Evolutionary conservation across 331 rosid species (phyloP).

Genomic region (Dryas integrifolia): DNA sequence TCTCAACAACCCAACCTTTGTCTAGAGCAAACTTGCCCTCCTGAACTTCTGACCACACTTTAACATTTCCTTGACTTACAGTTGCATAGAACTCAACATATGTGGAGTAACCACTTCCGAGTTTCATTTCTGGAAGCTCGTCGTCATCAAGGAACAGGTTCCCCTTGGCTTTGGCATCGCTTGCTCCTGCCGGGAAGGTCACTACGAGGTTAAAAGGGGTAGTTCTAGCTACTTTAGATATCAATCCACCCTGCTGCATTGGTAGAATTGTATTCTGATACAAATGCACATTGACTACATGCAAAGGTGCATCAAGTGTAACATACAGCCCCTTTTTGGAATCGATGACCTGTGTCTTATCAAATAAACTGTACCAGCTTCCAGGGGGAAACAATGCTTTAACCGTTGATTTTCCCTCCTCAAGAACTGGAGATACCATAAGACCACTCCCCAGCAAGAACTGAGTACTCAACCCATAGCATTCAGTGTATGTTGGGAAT

Average conservation of each 20-base stretch:
- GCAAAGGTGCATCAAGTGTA: slow-evolving; percentile 71
- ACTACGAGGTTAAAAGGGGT: slow-evolving; percentile 70
- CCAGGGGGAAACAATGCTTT: slow-evolving; percentile 85
- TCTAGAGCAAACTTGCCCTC: slow-evolving; percentile 73
- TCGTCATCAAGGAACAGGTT: slow-evolving; percentile 69
- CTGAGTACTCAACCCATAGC: slow-evolving; percentile 74
- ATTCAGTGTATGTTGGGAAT: slow-evolving; percentile 56
- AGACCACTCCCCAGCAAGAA: slow-evolving; percentile 75
- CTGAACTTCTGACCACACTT: slow-evolving; percentile 77
- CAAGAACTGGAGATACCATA: slow-evolving; percentile 81
- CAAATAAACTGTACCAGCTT: slow-evolving; percentile 76
- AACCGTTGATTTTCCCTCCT: slow-evolving; percentile 60
- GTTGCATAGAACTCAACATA: slow-evolving; percentile 58
- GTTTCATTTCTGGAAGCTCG: slow-evolving; percentile 68
- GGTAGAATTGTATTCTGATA: slow-evolving; percentile 77
- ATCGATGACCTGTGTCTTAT: slow-evolving; percentile 49
- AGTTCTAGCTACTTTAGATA: slow-evolving; percentile 68
- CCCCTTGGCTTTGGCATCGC: slow-evolving; percentile 61
- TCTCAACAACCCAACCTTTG: slow-evolving; percentile 59
- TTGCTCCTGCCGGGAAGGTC: slow-evolving; percentile 64
- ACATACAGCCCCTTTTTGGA: slow-evolving; percentile 49
- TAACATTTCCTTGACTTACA: slow-evolving; percentile 52
- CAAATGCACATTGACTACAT: slow-evolving; percentile 78
- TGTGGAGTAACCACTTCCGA: slow-evolving; percentile 70
- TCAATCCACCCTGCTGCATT: slow-evolving; percentile 77